Evolutionary conservation across 305 asterid species (phyloP).

Genomic region (Fraxinus nigra): DNA sequence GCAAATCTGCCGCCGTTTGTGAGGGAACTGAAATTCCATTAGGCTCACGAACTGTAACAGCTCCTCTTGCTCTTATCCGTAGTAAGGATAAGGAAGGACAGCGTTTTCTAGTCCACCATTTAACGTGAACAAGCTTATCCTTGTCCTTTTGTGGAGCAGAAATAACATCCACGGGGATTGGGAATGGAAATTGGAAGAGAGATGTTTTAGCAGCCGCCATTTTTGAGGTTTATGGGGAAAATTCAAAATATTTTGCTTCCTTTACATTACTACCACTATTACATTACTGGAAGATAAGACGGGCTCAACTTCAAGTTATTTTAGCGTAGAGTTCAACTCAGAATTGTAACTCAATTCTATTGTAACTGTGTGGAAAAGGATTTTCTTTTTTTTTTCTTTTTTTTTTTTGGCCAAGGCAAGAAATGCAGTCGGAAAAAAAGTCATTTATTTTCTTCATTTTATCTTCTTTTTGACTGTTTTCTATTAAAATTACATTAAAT

Average conservation of each 20-base stretch:
- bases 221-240: background rate
- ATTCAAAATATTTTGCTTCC: background rate
- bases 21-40: conserved; percentile 21
- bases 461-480: no score
- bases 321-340: background rate
- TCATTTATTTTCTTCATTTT: background rate
- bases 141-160: background rate
- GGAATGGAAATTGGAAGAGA: background rate
- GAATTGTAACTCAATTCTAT: background rate
- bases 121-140: background rate
- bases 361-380: no score
- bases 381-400: no score
- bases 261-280: background rate
- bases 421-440: background rate
- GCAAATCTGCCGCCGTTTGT: conserved; percentile 29
- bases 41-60: background rate
- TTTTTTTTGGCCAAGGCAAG: background rate
- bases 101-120: background rate
- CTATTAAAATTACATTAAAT: no score
- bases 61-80: background rate
- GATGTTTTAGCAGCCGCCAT: conserved; percentile 1
- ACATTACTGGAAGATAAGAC: background rate
- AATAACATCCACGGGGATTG: background rate
- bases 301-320: background rate
- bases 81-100: background rate